phyloP scores from a whole-genome alignment of 768 basidiomycete genomes.

The Pleurotus eryngii region DNA sequence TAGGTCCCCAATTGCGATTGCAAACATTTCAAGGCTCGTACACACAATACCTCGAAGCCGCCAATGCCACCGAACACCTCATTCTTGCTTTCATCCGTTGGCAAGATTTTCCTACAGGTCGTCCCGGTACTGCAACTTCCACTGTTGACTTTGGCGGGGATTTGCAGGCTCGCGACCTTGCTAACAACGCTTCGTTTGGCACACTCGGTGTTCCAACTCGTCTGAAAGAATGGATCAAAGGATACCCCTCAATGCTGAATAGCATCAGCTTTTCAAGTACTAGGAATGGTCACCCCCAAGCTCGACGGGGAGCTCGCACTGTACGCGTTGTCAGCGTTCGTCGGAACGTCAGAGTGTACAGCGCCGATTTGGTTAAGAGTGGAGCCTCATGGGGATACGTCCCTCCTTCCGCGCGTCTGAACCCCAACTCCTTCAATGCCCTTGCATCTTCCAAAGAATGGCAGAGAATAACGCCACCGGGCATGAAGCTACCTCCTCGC shows the following conservation, averaged over 20 bases:
- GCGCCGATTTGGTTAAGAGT: conserved; percentile 76
- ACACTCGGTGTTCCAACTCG: conserved; percentile 74
- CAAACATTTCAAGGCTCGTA: conserved; percentile 49
- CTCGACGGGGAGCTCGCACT: conserved; percentile 73
- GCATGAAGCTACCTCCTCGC: conserved; percentile 56
- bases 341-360: conserved; percentile 84
- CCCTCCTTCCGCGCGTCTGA: conserved; percentile 13
- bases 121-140: conserved; percentile 22
- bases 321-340: conserved; percentile 76
- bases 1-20: conserved; percentile 42
- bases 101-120: conserved; percentile 53
- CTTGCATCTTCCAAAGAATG: conserved; percentile 69
- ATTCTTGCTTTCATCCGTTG: conserved; percentile 87
- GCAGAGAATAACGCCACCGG: conserved; percentile 66
- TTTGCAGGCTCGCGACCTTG: conserved; percentile 6
- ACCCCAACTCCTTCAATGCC: conserved; percentile 20
- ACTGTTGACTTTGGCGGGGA: conserved; percentile 17
- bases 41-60: conserved; percentile 71
- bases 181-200: conserved; percentile 33
- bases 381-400: conserved; percentile 45
- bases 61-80: conserved; percentile 89
- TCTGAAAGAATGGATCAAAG: conserved; percentile 89
- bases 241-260: conserved; percentile 78
- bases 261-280: conserved; percentile 14
- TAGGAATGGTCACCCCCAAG: conserved; percentile 46